Evolutionary conservation across 1,284 basidiomycete genomes (phyloP).

Genomic region (Heterobasidion occidentale): DNA sequence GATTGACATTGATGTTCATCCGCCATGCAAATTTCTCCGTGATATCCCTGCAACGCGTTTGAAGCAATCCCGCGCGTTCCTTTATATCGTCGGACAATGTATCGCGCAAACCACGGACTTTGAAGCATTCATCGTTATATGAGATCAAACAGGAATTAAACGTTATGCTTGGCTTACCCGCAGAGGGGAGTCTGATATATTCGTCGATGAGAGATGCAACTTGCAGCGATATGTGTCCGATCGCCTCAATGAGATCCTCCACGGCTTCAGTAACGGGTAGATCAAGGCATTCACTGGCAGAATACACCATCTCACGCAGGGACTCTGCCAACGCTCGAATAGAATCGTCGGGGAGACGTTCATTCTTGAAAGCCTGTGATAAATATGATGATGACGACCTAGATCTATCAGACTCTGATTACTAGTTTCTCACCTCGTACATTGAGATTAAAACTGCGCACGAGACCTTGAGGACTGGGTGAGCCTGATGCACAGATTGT

Average conservation of each 20-base stretch:
- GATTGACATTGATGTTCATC: too few relatives aligned
- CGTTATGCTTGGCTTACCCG: not conserved
- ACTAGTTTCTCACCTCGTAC: not conserved
- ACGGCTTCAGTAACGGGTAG: not conserved
- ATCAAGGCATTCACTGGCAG: not conserved
- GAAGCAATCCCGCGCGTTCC: not conserved
- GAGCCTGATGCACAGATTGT: not conserved
- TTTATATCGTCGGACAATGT: not conserved
- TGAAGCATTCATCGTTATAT: too few relatives aligned
- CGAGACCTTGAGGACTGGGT: not conserved
- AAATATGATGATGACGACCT: not conserved
- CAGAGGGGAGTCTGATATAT: not conserved
- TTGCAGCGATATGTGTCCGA: not conserved
- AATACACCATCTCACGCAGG: not conserved
- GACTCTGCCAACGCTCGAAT: not conserved
- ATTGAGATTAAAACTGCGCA: not conserved
- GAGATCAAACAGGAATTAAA: too few relatives aligned
- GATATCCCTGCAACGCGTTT: not conserved
- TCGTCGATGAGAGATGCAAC: not conserved
- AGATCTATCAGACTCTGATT: not conserved
- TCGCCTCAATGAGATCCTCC: not conserved
- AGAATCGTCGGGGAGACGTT: not conserved
- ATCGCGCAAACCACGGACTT: not conserved
- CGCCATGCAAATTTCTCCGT: not conserved
- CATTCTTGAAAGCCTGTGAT: not conserved